A percentile compares a stretch with the other conserved stretches of the same genome.
These are phyloP conservation scores for Solanum pinnatisectum DNA, from an alignment of 257 asterid species.

Conservation along the genomic window DNA sequence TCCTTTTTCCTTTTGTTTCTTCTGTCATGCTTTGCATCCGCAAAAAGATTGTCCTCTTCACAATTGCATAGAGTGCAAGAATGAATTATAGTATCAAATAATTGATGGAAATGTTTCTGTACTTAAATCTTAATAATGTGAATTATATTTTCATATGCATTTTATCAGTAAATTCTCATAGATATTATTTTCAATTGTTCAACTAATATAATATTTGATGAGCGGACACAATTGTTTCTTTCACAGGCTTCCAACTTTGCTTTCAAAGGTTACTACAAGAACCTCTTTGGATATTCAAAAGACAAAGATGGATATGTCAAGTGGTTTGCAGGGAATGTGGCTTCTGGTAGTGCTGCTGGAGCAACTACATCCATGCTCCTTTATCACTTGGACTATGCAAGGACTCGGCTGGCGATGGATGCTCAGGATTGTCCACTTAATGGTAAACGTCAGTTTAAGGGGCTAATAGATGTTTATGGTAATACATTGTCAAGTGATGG, in stretches of 20 bases:
- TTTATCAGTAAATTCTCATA: neutral
- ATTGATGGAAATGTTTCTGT: neutral
- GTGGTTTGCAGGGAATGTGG: slow-evolving; percentile 97
- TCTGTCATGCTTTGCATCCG: neutral
- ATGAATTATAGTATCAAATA: neutral
- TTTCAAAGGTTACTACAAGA: slow-evolving; percentile 81
- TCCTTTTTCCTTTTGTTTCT: neutral
- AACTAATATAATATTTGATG: neutral
- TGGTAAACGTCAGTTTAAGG: slow-evolving; percentile 29
- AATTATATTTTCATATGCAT: neutral
- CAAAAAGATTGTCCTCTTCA: neutral
- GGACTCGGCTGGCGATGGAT: slow-evolving; percentile 37
- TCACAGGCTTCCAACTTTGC: slow-evolving; percentile 90
- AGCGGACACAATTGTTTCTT: neutral
- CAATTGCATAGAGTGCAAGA: neutral
- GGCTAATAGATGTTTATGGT: slow-evolving; percentile 61
- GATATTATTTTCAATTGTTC: neutral
- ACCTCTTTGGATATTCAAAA: slow-evolving; percentile 60
- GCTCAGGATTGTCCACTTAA: slow-evolving; percentile 11
- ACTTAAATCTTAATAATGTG: neutral
- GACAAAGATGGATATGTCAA: slow-evolving; percentile 77
- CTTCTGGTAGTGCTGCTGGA: slow-evolving; percentile 99
- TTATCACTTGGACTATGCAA: slow-evolving; percentile 40
- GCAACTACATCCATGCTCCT: slow-evolving; percentile 76
- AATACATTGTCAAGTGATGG: slow-evolving; percentile 82